phyloP scores from a whole-genome alignment of 2,329 filamentous ascomycete genomes.

The Juglanconis oblonga region DNA sequence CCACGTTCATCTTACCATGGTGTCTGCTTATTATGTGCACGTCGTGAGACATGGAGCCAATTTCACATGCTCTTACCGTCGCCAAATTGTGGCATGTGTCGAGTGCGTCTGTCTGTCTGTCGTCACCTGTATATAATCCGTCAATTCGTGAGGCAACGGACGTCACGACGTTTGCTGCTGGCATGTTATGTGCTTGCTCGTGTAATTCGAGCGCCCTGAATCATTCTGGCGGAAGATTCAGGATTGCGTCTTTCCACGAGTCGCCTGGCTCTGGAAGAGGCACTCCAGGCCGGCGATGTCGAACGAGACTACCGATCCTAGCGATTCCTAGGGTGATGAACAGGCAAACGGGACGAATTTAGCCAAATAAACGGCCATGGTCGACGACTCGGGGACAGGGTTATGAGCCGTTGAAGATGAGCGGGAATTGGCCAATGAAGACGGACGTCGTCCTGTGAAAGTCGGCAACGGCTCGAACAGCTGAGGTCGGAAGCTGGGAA shows the following conservation, averaged over 20 bases:
- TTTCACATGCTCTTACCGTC: not conserved
- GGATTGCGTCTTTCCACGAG: too few species aligned
- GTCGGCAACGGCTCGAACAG: not conserved
- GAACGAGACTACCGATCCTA: not conserved
- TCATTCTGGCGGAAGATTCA: not conserved
- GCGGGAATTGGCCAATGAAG: slow-evolving; percentile 1
- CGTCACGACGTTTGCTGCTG: too few species aligned
- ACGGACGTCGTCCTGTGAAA: not conserved
- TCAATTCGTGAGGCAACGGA: too few species aligned
- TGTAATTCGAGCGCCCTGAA: not conserved
- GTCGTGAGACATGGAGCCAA: not conserved
- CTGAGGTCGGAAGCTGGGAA: not conserved
- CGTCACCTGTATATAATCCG: too few species aligned
- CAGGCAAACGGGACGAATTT: not conserved
- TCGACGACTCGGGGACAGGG: not conserved
- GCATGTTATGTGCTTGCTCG: too few species aligned
- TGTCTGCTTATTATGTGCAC: not conserved
- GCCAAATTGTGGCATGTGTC: too few species aligned
- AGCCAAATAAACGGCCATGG: not conserved
- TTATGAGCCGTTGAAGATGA: not conserved
- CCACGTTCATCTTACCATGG: not conserved
- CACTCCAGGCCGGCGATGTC: not conserved
- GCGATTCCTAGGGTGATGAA: too few species aligned
- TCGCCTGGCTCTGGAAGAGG: too few species aligned
- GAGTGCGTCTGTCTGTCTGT: too few species aligned